A percentile compares a stretch with the other conserved stretches of the same genome.
phyloP scores from a whole-genome alignment of 1,284 basidiomycete species.

The Naganishia sp. region DNA sequence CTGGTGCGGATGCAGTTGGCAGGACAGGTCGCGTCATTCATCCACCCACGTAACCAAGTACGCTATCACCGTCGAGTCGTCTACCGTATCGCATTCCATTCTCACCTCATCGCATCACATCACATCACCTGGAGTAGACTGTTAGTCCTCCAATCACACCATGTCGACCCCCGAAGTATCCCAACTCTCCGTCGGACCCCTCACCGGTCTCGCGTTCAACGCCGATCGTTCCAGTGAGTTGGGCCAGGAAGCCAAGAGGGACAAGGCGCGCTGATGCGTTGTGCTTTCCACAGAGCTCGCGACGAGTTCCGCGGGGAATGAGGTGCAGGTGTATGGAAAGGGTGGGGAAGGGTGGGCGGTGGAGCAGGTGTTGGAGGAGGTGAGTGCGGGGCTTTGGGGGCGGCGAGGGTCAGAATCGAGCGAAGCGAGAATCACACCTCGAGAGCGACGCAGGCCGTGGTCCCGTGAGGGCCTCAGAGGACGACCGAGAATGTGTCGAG shows the following conservation, averaged over 20 bases:
- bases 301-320: slow-evolving; percentile 86
- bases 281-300: slow-evolving; percentile 67
- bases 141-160: slow-evolving; percentile 59
- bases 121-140: slow-evolving; percentile 43
- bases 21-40: slow-evolving; percentile 4
- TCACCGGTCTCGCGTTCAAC: slow-evolving; percentile 91
- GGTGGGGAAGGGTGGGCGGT: slow-evolving; percentile 71
- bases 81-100: too few species aligned
- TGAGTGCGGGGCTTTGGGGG: slow-evolving; percentile 54
- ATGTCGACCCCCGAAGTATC: slow-evolving; percentile 78
- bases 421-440: too few species aligned
- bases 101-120: too few species aligned
- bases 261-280: background rate
- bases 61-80: too few species aligned
- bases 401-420: too few species aligned
- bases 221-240: slow-evolving; percentile 79
- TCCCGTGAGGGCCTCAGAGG: too few species aligned
- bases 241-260: background rate
- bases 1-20: background rate
- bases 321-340: slow-evolving; percentile 77
- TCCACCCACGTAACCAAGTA: background rate
- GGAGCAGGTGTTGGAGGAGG: slow-evolving; percentile 82
- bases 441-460: too few species aligned
- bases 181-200: slow-evolving; percentile 75
- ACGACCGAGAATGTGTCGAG: too few species aligned